Evolutionary conservation across 805 yeast species (phyloP).

Genomic region (Wilhelminamyces savonicus): DNA sequence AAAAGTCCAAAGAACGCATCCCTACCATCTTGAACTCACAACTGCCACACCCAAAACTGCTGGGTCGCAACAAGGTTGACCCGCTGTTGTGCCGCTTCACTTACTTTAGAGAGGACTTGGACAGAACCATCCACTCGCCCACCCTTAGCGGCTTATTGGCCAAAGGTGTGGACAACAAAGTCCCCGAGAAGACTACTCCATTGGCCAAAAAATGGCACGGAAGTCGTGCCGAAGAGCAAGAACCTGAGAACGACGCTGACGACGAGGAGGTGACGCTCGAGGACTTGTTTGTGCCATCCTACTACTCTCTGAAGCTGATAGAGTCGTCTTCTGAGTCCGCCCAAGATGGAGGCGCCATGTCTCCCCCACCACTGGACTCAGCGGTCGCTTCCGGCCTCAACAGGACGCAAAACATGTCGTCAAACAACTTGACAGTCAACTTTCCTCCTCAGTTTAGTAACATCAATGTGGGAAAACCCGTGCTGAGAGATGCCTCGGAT

Average conservation of each 20-base stretch:
- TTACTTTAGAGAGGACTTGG: slow-evolving; percentile 84
- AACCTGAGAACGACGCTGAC: slow-evolving; percentile 3
- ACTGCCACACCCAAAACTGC: slow-evolving; percentile 4
- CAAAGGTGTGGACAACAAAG: slow-evolving; percentile 2
- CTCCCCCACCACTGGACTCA: too few species aligned
- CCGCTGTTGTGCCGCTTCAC: slow-evolving; percentile 61
- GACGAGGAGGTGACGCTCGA: slow-evolving; percentile 5
- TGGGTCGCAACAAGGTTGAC: slow-evolving; percentile 30
- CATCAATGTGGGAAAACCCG: too few species aligned
- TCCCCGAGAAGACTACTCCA: slow-evolving; percentile 4
- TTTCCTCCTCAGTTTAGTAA: too few species aligned
- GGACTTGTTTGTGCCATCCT: slow-evolving; percentile 20
- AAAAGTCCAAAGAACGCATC: slow-evolving; percentile 23
- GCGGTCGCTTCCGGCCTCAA: too few species aligned
- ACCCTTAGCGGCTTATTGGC: slow-evolving; percentile 66
- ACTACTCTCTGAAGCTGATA: slow-evolving; percentile 8
- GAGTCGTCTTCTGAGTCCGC: slow-evolving; percentile 4
- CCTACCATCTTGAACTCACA: slow-evolving; percentile 28
- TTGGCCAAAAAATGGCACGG: slow-evolving; percentile 11
- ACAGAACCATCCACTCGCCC: slow-evolving; percentile 86
- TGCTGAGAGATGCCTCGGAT: neutral
- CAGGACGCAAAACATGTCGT: too few species aligned
- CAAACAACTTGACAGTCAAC: too few species aligned
- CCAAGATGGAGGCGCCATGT: too few species aligned
- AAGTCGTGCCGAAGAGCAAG: slow-evolving; percentile 1